Conservation (phyloP, 2,329 filamentous ascomycete genomes). For the Hawksworthiomyces lignivorus region DNA sequence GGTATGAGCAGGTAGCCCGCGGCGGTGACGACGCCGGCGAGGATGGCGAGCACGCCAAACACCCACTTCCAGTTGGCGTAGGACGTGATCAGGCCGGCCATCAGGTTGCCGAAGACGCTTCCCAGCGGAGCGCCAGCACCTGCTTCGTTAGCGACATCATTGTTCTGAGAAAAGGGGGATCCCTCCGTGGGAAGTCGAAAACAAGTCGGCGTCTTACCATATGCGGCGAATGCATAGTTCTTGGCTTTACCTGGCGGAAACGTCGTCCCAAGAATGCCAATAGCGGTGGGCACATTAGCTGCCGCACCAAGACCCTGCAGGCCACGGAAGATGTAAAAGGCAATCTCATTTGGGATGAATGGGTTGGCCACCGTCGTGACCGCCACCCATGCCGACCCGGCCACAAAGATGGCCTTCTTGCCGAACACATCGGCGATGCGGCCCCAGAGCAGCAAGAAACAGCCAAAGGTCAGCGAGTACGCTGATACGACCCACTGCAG, state of each 20-base stretch:
- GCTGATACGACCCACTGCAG: slow-evolving; percentile 61
- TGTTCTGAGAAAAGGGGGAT: neutral
- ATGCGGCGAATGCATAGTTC: slow-evolving; percentile 62
- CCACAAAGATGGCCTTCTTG: slow-evolving; percentile 57
- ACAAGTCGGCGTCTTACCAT: slow-evolving; percentile 31
- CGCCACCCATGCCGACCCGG: slow-evolving; percentile 56
- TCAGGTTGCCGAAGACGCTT: slow-evolving; percentile 55
- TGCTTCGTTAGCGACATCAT: slow-evolving; percentile 14
- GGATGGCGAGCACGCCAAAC: slow-evolving; percentile 56
- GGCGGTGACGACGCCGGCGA: slow-evolving; percentile 48
- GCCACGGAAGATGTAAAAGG: slow-evolving; percentile 58
- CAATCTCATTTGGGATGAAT: slow-evolving; percentile 59
- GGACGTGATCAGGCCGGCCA: slow-evolving; percentile 55
- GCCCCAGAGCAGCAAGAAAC: slow-evolving; percentile 61
- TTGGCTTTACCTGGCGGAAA: slow-evolving; percentile 62
- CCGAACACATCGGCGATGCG: slow-evolving; percentile 60
- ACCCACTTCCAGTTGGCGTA: slow-evolving; percentile 61
- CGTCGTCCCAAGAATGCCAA: slow-evolving; percentile 61
- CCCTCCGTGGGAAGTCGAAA: neutral
- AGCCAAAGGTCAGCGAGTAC: slow-evolving; percentile 59
- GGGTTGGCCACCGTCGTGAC: slow-evolving; percentile 51
- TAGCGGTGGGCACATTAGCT: slow-evolving; percentile 62
- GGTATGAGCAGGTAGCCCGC: slow-evolving; percentile 56
- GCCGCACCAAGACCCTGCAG: slow-evolving; percentile 62
- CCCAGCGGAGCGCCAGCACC: slow-evolving; percentile 58